Evolutionary conservation across 352 stramenopile genomes (phyloP).

Genomic region (Globisporangium emineosum): DNA sequence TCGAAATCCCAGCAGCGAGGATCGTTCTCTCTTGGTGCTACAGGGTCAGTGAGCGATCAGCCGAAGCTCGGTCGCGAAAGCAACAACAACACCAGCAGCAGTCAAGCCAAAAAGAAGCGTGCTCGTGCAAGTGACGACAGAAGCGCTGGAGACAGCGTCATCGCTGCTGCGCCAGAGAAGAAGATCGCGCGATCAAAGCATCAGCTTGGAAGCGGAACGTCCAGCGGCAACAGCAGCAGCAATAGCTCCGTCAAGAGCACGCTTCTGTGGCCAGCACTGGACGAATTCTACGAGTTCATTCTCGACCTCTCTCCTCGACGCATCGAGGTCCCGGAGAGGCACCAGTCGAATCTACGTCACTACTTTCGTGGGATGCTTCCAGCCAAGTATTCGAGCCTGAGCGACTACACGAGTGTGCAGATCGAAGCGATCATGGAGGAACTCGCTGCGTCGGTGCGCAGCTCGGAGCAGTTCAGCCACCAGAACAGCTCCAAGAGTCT

Average conservation of each 20-base stretch:
- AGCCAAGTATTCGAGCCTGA: conserved; percentile 39
- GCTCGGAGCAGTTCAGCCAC: conserved; percentile 35
- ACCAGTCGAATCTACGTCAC: conserved; percentile 26
- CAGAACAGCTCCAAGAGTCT: conserved; percentile 27
- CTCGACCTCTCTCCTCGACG: conserved; percentile 54
- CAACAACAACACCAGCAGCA: background rate
- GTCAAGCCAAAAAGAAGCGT: conserved; percentile 17
- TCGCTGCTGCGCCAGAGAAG: conserved; percentile 6
- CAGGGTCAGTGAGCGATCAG: conserved; percentile 10
- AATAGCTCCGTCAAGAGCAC: conserved; percentile 35
- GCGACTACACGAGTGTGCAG: conserved; percentile 56
- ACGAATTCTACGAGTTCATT: conserved; percentile 77
- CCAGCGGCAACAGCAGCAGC: conserved; percentile 1
- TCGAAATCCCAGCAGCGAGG: background rate
- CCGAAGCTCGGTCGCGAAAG: conserved; percentile 7
- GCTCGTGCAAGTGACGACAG: background rate
- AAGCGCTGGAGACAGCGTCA: background rate
- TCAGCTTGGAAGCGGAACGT: conserved; percentile 5
- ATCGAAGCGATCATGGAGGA: conserved; percentile 72
- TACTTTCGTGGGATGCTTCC: conserved; percentile 39
- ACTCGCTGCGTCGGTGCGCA: conserved; percentile 51
- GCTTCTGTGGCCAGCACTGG: conserved; percentile 65
- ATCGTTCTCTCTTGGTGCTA: conserved; percentile 10
- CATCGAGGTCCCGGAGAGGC: conserved; percentile 30
- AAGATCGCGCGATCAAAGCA: conserved; percentile 8